These are phyloP conservation scores for Podospora pseudoanserina DNA, from an alignment of 495 filamentous ascomycete species.

Conservation along the genomic window DNA sequence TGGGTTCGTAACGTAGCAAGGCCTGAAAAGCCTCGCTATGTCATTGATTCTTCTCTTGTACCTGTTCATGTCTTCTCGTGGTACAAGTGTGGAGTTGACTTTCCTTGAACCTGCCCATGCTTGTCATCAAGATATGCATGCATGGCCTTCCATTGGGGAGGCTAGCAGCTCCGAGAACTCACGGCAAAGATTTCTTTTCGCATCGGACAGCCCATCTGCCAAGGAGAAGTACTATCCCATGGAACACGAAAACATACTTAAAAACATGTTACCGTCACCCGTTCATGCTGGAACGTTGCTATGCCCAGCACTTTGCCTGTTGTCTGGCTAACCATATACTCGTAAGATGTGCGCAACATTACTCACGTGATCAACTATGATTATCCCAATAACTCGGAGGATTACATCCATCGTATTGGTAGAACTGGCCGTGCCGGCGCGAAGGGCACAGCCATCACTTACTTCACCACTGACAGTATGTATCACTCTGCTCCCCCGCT, in stretches of 20 bases:
- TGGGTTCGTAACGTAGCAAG: constrained; percentile 76
- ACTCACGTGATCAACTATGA: constrained; percentile 99
- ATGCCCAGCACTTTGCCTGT: constrained; percentile 38
- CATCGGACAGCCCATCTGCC: constrained; percentile 45
- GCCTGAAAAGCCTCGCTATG: constrained; percentile 55
- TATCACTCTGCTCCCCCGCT: constrained; percentile 22
- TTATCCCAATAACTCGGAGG: constrained; percentile 99
- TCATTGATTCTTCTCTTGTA: constrained; percentile 72
- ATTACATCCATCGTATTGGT: constrained; percentile 98
- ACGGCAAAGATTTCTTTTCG: background rate
- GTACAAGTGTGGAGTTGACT: constrained; percentile 73
- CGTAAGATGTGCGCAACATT: constrained; percentile 98
- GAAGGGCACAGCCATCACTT: constrained; percentile 88
- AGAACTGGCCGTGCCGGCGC: constrained; percentile 94
- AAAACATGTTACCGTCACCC: constrained; percentile 38
- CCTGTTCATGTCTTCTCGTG: constrained; percentile 41
- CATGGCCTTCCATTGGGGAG: background rate
- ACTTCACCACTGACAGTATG: constrained; percentile 99
- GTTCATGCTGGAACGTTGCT: constrained; percentile 57
- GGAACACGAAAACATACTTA: constrained; percentile 65
- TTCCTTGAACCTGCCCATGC: constrained; percentile 63
- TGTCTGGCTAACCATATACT: constrained; percentile 72
- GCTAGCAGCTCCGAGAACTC: background rate
- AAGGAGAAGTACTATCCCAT: constrained; percentile 55
- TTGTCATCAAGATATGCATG: constrained; percentile 47